A percentile compares a stretch with the other conserved stretches of the same genome.
Conservation (phyloP, 768 basidiomycete genomes). For the Lactifluus piperatus region DNA sequence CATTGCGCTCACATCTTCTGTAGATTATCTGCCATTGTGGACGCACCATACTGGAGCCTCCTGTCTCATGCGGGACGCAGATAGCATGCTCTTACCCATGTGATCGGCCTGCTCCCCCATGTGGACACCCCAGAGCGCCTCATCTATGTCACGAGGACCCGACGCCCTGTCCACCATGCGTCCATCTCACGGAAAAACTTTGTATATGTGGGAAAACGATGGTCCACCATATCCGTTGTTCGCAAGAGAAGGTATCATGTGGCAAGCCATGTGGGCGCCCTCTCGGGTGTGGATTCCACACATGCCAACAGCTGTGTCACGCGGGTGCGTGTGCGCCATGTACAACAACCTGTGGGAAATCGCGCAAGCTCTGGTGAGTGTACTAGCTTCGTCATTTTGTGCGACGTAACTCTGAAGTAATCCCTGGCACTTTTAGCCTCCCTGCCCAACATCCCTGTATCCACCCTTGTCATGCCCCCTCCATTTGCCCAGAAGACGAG, state of each 20-base stretch:
- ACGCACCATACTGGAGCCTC: slow-evolving; percentile 80
- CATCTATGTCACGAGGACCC: slow-evolving; percentile 80
- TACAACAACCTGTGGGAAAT: slow-evolving; percentile 72
- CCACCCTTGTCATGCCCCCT: slow-evolving; percentile 79
- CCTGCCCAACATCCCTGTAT: slow-evolving; percentile 71
- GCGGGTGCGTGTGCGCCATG: slow-evolving; percentile 73
- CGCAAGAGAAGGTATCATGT: slow-evolving; percentile 80
- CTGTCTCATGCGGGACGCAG: slow-evolving; percentile 77
- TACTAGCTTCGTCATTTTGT: background rate
- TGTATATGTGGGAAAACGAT: slow-evolving; percentile 89
- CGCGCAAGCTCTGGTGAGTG: slow-evolving; percentile 72
- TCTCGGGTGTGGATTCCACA: slow-evolving; percentile 82
- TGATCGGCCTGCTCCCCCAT: slow-evolving; percentile 53
- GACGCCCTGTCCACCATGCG: slow-evolving; percentile 75
- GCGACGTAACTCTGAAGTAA: background rate
- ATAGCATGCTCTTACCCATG: slow-evolving; percentile 81
- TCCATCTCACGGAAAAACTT: slow-evolving; percentile 62
- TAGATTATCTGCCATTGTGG: slow-evolving; percentile 79
- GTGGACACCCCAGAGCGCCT: slow-evolving; percentile 71
- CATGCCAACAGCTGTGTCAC: slow-evolving; percentile 79
- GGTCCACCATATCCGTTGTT: slow-evolving; percentile 75
- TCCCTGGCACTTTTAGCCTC: slow-evolving; percentile 35
- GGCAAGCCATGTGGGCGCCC: slow-evolving; percentile 75
- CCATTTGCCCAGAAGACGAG: slow-evolving; percentile 69
- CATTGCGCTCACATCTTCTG: background rate